phyloP scores from a whole-genome alignment of 768 basidiomycete genomes.

The Wakefieldia striispora region DNA sequence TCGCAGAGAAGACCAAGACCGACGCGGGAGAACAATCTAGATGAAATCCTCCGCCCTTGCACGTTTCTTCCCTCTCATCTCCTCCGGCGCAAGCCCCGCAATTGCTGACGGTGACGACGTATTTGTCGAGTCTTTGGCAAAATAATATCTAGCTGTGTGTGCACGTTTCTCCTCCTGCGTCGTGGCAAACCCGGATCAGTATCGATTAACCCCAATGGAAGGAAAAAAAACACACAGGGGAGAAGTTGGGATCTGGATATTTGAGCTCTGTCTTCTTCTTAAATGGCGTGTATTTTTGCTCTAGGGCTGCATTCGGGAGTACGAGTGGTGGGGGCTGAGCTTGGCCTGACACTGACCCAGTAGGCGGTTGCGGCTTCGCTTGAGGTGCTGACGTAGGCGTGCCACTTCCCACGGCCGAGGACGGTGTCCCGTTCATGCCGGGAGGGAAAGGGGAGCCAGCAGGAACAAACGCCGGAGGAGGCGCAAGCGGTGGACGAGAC shows the following conservation, averaged over 20 bases:
- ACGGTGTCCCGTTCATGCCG: constrained; percentile 23
- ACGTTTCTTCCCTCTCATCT: constrained; percentile 77
- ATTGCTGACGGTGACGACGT: constrained; percentile 21
- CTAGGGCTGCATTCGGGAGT: constrained; percentile 55
- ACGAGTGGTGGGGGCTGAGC: constrained; percentile 30
- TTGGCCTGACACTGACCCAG: constrained; percentile 23
- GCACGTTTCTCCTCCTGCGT: constrained; percentile 79
- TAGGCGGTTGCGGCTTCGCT: constrained; percentile 11
- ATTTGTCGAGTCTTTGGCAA: constrained; percentile 41
- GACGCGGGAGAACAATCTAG: constrained; percentile 35
- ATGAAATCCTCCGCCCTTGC: constrained; percentile 86
- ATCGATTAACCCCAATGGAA: background rate
- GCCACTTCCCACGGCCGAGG: constrained; percentile 22
- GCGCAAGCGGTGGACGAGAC: constrained; percentile 31
- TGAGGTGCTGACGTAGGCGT: constrained; percentile 19
- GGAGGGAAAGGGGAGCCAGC: constrained; percentile 31
- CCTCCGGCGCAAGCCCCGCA: constrained; percentile 41
- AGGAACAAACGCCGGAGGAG: constrained; percentile 38
- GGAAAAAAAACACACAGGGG: constrained; percentile 53
- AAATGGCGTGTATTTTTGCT: constrained; percentile 68
- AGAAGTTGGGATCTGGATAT: constrained; percentile 74
- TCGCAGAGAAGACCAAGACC: constrained; percentile 30
- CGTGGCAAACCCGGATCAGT: background rate
- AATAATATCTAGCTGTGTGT: constrained; percentile 59
- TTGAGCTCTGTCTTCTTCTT: constrained; percentile 77